Percentiles rank a stretch among this genome's conserved stretches.
phyloP scores from a whole-genome alignment of 805 yeast genomes.

The Wickerhamiella shivajii region DNA sequence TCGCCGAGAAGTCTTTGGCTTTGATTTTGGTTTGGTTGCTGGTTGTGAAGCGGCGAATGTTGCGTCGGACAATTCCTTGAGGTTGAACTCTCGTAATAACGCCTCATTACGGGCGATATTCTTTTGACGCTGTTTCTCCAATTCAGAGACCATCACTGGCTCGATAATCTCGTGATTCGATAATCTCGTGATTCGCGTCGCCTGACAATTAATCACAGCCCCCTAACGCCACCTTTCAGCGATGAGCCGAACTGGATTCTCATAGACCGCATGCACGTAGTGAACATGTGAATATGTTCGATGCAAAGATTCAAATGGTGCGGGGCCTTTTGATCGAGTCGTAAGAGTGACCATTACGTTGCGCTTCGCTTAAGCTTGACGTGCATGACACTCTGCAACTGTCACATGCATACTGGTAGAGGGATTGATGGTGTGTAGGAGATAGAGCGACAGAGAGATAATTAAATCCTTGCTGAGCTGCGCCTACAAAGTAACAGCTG shows the following conservation, averaged over 20 bases:
- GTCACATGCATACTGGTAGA: no score
- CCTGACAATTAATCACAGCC: background rate
- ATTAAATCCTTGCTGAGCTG: no score
- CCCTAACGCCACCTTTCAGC: background rate
- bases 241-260: background rate
- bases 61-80: constrained; percentile 42
- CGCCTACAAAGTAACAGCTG: no score
- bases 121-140: constrained; percentile 22
- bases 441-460: no score
- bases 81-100: constrained; percentile 53
- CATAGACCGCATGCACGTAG: no score
- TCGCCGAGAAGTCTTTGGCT: constrained; percentile 13
- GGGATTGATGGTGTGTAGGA: no score
- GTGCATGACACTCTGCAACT: no score
- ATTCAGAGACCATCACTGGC: constrained; percentile 23
- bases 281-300: no score
- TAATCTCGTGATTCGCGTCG: background rate
- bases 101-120: constrained; percentile 68
- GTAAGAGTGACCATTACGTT: no score
- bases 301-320: no score
- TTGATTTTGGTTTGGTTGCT: constrained; percentile 14
- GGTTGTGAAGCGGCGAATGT: constrained; percentile 34
- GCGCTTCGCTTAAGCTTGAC: no score
- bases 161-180: background rate
- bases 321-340: no score